Base-by-base conservation (phyloP, 202 grass and related monocot species). In the Carex arenaria region DNA sequence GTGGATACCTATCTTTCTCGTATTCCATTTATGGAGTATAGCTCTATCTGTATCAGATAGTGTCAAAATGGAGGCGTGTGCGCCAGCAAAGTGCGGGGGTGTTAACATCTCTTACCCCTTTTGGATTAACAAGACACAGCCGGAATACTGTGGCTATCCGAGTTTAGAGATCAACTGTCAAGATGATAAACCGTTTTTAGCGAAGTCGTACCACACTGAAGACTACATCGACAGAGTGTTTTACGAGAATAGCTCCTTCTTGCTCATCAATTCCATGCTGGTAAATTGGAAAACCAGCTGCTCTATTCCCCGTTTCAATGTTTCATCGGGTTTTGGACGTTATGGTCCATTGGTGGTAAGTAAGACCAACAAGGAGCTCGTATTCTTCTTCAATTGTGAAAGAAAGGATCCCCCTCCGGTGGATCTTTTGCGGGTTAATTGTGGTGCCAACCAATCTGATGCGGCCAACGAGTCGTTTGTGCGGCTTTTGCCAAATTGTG, bases 41-140 rank as follows among this genome's bases (percentile, higher is more conserved):
- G 43, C 9, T 64, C 42, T 31, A 30, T 0, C 15, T 64, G 19
- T 31, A 49, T 0, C 79, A 18, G 22, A 65, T 15, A 32, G 8
- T 7, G 14, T 67, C 1, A 17, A 62, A 3, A 82, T 60, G 62
- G 0, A 14, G n/a, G 59, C 60, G 9, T 92, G 92, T 51, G 67
- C 19, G 45, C 49, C 82, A 28, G 45, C 36, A 43, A 10, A 13
- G 51, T 93, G 91, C 69, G 89, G 90, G 3, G 7, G 59, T 65
- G 20, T 90, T 17, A 31, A 61, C 12, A n/a, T 97, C 17, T 54
- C 10, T 10, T 93, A 90, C 76, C 94, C 94, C 0, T 90, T 97
- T 69, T 93, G 84, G 89, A 47, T 90, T 40, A 19, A 10, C n/a
- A 38, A 1, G 0, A 1, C 9, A 0, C 30, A 65, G 0, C 73